phyloP scores from a whole-genome alignment of 2,329 filamentous ascomycete genomes.

The Fusarium lateritium region DNA sequence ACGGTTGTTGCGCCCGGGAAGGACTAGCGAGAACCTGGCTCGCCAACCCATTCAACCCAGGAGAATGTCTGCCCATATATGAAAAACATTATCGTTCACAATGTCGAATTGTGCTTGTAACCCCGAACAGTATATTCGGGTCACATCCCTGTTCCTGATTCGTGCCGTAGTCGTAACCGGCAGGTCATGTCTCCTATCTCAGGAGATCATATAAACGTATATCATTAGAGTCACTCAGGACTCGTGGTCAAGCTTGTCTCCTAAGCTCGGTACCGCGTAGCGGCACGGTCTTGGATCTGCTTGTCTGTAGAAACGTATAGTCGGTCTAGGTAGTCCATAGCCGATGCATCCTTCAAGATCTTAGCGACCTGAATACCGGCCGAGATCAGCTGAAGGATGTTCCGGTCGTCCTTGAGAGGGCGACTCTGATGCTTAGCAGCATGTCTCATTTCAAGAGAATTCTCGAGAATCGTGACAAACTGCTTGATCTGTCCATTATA shows the following conservation, averaged over 20 bases:
- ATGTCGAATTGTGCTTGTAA: conserved; percentile 42
- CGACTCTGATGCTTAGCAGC: conserved; percentile 86
- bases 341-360: conserved; percentile 85
- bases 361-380: conserved; percentile 90
- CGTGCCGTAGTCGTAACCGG: conserved; percentile 49
- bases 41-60: conserved; percentile 26
- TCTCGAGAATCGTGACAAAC: conserved; percentile 89
- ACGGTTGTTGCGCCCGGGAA: conserved; percentile 36
- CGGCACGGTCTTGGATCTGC: conserved; percentile 78
- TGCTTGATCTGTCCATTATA: conserved; percentile 95
- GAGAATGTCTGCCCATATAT: conserved; percentile 41
- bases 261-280: conserved; percentile 53
- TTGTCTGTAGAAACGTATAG: conserved; percentile 87
- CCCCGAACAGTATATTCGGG: conserved; percentile 27
- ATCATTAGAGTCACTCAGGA: conserved; percentile 49
- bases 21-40: conserved; percentile 32
- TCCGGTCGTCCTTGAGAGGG: conserved; percentile 88
- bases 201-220: conserved; percentile 48
- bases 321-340: conserved; percentile 86
- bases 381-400: conserved; percentile 89
- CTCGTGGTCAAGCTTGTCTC: conserved; percentile 42
- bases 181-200: conserved; percentile 42
- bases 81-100: conserved; percentile 53
- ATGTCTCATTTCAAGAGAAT: conserved; percentile 89
- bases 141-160: conserved; percentile 48